Evolutionary conservation across 345 rosid species (phyloP).

Genomic region (Adansonia digitata): DNA sequence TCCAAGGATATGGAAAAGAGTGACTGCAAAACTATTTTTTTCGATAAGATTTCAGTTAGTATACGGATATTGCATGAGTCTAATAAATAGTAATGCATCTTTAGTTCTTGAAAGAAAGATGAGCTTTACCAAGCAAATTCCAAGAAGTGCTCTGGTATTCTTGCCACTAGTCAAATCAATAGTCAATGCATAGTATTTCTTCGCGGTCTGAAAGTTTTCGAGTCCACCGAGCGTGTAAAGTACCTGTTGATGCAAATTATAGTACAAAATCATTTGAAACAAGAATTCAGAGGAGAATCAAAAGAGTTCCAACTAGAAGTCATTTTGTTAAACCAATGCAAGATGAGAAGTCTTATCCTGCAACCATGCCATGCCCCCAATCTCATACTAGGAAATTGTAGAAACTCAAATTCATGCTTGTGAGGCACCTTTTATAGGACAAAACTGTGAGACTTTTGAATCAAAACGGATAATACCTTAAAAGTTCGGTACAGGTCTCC

Average conservation of each 20-base stretch:
- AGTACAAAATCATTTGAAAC: background rate
- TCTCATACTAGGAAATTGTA: background rate
- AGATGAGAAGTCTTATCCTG: background rate
- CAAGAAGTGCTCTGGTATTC: conserved; percentile 81
- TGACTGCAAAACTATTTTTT: background rate
- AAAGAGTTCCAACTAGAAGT: background rate
- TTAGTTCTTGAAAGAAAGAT: background rate
- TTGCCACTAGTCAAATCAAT: conserved; percentile 87
- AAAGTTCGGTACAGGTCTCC: background rate
- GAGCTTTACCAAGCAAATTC: conserved; percentile 83
- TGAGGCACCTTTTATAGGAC: background rate
- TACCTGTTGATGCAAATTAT: conserved; percentile 44
- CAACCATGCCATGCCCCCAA: background rate
- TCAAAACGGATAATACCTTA: background rate
- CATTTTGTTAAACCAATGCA: conserved; percentile 1
- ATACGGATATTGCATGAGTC: background rate
- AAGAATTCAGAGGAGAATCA: background rate
- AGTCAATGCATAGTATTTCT: conserved; percentile 84
- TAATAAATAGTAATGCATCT: background rate
- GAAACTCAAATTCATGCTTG: no score
- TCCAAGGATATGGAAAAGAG: background rate
- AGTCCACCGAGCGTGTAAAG: conserved; percentile 90
- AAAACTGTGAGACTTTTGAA: background rate
- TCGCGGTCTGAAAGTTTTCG: conserved; percentile 78
- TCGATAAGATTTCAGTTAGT: background rate